phyloP scores from a whole-genome alignment of 2,329 filamentous ascomycete species.

The Chrysoporthe austroafricana region DNA sequence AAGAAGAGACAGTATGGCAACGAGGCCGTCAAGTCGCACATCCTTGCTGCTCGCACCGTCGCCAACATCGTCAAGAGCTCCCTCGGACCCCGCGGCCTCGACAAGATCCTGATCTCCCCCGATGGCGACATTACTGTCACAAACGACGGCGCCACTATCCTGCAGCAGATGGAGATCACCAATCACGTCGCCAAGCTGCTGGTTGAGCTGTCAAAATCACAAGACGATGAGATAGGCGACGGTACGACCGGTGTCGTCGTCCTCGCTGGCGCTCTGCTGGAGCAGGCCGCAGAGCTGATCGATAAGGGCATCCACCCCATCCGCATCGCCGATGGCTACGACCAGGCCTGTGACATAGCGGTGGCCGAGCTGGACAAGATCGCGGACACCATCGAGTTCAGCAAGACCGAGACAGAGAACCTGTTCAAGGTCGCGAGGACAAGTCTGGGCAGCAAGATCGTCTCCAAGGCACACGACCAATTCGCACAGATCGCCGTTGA shows the following conservation, averaged over 20 bases:
- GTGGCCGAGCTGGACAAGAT: slow-evolving; percentile 91
- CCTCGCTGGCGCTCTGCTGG: slow-evolving; percentile 88
- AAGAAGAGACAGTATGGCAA: slow-evolving; percentile 97
- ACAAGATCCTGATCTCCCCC: slow-evolving; percentile 98
- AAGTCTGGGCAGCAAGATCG: slow-evolving; percentile 96
- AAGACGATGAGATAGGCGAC: slow-evolving; percentile 98
- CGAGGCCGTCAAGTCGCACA: slow-evolving; percentile 97
- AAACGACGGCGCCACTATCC: slow-evolving; percentile 97
- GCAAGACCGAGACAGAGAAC: slow-evolving; percentile 78
- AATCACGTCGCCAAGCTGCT: slow-evolving; percentile 98
- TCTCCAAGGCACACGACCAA: slow-evolving; percentile 97
- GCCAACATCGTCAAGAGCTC: slow-evolving; percentile 98
- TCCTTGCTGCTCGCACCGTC: slow-evolving; percentile 93
- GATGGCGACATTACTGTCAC: slow-evolving; percentile 99
- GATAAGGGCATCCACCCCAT: slow-evolving; percentile 99
- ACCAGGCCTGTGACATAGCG: slow-evolving; percentile 95
- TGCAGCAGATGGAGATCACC: slow-evolving; percentile 97
- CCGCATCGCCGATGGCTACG: slow-evolving; percentile 96
- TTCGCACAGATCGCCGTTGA: slow-evolving; percentile 98
- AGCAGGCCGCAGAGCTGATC: slow-evolving; percentile 96
- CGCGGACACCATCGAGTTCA: slow-evolving; percentile 88
- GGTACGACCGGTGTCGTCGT: slow-evolving; percentile 98
- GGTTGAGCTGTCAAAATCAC: slow-evolving; percentile 96
- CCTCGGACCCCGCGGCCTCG: slow-evolving; percentile 89
- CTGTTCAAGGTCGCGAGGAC: slow-evolving; percentile 94